Evolutionary conservation across 129 eudicot species (phyloP), one percentile per base, ranked within the genome.

Genomic region (Tagetes patula): DNA sequence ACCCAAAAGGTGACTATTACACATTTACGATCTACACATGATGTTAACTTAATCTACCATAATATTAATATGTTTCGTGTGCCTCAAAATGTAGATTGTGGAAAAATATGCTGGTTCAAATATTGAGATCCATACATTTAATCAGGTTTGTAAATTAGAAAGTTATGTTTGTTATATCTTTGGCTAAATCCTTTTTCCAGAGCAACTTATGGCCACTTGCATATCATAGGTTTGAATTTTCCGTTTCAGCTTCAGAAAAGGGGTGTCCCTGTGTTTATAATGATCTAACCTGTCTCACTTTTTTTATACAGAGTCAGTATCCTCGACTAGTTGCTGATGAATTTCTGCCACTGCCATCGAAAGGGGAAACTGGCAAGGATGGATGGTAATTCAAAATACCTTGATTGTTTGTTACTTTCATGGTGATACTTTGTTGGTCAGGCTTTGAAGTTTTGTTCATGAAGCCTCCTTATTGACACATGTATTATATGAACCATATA

Each of bases 261-360:
- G 27, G 27, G 27, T 20, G 27, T 20, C 27, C 27, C 27, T 65
- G 38, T 14, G 2, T 62, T 71, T 37, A 78, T 65, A 63, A 69
- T 75, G 62, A 47, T 55, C 43, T 79, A 50, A 32, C 53, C 45
- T 80, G 50, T 49, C 63, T 56, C 11, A 12, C 58, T 41, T 60
- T 42, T 37, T 74, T 47, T 40, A 50, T 69, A 68, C 94, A 95
- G 97, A 88, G 96, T 71, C 97, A 95, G 64, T 95, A 86, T 79
- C 99, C 99, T 74, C 97, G 99, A 76, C 55, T 95, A 78, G 99
- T 86, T 76, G 83, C 73, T 81, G 97, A 95, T 46, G 97, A 95
- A 53, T 90, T 85, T 74, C 53, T 65, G 67, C 99, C 99, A 61
- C 83, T 95, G 64, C 96, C 99, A 49, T 81, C 87, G 49, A 90